Percentiles rank a stretch among this genome's conserved stretches.
Evolutionary conservation across 345 rosid genomes (phyloP).

Genomic region (Aegle marmelos): DNA sequence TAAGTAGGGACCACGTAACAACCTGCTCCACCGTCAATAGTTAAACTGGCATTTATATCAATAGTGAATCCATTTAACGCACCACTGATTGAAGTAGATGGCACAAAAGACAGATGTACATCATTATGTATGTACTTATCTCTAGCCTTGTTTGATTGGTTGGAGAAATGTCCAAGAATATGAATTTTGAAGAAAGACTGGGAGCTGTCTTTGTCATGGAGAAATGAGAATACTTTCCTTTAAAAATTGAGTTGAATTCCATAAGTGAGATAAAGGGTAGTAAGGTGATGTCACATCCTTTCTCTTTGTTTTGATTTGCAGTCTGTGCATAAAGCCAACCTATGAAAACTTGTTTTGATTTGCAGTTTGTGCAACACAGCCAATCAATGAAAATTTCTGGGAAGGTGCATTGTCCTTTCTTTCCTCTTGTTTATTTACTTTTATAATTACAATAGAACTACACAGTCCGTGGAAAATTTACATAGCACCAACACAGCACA

Average conservation of each 20-base stretch:
- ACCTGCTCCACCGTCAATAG: constrained; percentile 2
- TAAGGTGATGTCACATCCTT: neutral
- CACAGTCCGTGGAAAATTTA: too few species aligned
- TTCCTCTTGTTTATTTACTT: too few species aligned
- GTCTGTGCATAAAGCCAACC: neutral
- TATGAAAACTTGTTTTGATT: neutral
- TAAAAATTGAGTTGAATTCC: neutral
- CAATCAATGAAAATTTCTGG: too few species aligned
- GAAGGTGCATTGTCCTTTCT: too few species aligned
- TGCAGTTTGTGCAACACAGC: too few species aligned
- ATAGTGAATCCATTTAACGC: neutral
- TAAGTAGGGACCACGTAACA: neutral
- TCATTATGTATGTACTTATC: neutral
- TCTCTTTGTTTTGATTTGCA: neutral
- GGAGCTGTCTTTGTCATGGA: neutral
- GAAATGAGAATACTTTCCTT: too few species aligned
- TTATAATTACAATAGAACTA: too few species aligned
- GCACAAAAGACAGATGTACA: neutral
- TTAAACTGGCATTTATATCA: neutral
- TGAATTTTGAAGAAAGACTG: neutral
- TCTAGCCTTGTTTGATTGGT: neutral
- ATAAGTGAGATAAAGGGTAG: neutral
- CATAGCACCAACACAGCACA: too few species aligned
- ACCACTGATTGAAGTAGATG: neutral
- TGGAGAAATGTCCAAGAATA: neutral